Percentiles rank a stretch among this genome's conserved stretches.
These are phyloP conservation scores for Jatropha multifida DNA, from an alignment of 441 rosid species.

Conservation along the genomic window DNA sequence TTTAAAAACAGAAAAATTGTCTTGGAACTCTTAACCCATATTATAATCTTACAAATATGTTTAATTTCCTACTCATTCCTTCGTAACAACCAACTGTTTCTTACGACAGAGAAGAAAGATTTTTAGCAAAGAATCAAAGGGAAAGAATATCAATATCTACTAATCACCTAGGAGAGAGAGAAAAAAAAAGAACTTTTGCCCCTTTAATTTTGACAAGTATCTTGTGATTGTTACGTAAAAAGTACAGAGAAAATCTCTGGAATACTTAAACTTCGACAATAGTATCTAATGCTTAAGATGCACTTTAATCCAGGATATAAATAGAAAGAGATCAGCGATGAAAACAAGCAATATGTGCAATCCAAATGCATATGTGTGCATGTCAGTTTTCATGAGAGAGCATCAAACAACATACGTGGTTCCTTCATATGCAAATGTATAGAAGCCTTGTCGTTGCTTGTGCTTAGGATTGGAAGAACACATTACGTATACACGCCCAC, in stretches of 20 bases:
- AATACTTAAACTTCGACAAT: not conserved
- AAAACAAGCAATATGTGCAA: not conserved
- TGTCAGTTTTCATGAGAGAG: not conserved
- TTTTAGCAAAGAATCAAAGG: not conserved
- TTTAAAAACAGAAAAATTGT: too few relatives aligned
- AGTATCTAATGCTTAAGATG: not conserved
- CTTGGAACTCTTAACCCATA: not conserved
- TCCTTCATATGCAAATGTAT: constrained; percentile 52
- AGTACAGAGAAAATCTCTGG: not conserved
- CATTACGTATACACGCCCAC: constrained; percentile 79
- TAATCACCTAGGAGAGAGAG: not conserved
- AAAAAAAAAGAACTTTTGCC: not conserved
- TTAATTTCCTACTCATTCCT: not conserved
- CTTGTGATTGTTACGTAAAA: not conserved
- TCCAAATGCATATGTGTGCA: not conserved
- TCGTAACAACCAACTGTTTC: not conserved
- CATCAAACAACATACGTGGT: constrained; percentile 38
- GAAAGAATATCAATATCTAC: not conserved
- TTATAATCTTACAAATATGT: too few relatives aligned
- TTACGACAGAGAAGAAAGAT: not conserved
- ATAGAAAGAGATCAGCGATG: not conserved
- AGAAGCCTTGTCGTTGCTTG: constrained; percentile 83
- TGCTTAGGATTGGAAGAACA: constrained; percentile 88
- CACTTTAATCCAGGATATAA: not conserved
- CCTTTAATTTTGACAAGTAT: not conserved